Evolutionary conservation across 805 yeast species (phyloP).

Genomic region (Limtongia smithiae): DNA sequence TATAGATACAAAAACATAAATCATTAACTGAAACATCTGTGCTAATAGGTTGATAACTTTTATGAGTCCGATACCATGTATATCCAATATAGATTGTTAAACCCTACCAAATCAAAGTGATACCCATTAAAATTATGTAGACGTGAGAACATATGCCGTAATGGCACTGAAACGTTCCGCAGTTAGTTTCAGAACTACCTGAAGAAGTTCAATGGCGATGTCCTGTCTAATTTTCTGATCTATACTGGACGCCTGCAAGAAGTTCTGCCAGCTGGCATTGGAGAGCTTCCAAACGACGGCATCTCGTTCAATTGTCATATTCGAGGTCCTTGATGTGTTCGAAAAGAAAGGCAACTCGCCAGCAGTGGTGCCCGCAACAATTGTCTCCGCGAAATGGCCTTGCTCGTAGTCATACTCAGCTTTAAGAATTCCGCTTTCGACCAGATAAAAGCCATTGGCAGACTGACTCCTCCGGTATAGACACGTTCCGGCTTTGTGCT

Average conservation of each 20-base stretch:
- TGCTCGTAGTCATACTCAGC: conserved; percentile 52
- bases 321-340: conserved; percentile 43
- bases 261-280: conserved; percentile 40
- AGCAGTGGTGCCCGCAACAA: conserved; percentile 70
- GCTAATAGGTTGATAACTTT: too few relatives aligned
- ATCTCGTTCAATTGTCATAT: conserved; percentile 54
- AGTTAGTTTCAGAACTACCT: conserved; percentile 57
- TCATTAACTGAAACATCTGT: too few relatives aligned
- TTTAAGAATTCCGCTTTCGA: conserved; percentile 55
- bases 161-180: conserved; percentile 71
- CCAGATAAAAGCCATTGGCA: conserved; percentile 56
- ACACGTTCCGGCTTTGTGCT: conserved; percentile 45
- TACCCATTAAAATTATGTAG: too few relatives aligned
- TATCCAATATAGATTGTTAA: too few relatives aligned
- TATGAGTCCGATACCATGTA: too few relatives aligned
- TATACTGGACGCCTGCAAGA: not conserved
- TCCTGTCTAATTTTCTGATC: conserved; percentile 40
- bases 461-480: conserved; percentile 41
- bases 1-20: too few relatives aligned
- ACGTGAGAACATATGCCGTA: conserved; percentile 69
- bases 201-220: conserved; percentile 60
- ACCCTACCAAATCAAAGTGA: too few relatives aligned
- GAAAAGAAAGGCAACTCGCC: conserved; percentile 53
- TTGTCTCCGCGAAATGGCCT: conserved; percentile 42
- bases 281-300: conserved; percentile 68